Evolutionary conservation across 2,329 filamentous ascomycete genomes (phyloP), one percentile per base, ranked within the genome.

Genomic region (Pyricularia sp.): DNA sequence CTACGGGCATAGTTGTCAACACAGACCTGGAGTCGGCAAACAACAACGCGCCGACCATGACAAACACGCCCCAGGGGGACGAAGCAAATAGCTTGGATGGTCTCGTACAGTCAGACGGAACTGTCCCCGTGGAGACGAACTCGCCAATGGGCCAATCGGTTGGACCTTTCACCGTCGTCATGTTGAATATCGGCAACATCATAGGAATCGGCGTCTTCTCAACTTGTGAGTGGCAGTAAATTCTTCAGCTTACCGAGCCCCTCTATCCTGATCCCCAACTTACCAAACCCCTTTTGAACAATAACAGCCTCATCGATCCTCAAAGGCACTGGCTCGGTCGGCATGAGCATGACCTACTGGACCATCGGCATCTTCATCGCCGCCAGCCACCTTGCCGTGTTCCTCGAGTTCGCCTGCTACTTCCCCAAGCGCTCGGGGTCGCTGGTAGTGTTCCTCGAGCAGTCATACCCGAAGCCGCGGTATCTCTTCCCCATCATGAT

Each of bases 371-470:
- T 85, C 70, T 64, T 89, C 50, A 85, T 88, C 67, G 83, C 88
- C 0, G 74, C 81, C 0, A 81, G 84, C 3, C 83, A 83, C 2
- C 81, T 90, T 4, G 78, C 82, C 0, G 83, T 88, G 0, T 90
- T 90, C 69, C 83, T 90, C 11, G 88, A 91, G 72, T 84, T 85
- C 23, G 83, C 87, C 0, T 82, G 85, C 1, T 90, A 88, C 70
- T 91, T 90, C 69, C 88, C 88, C 0, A 89, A 85, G 73, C 84
- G 88, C 11, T 89, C 86, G 1, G 88, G 88, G 0, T 83, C 84
- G 0, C 87, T 91, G 73, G 88, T 89, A 0, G 88, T 89, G 0
- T 91, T 90, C 72, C 81, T 91, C 0, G 88, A 91, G 72, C 88
- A 91, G 73, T 85, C 87, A 0, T 91, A 84, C 71, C 88, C 88